Evolutionary conservation across 768 basidiomycete species (phyloP).

Genomic region (Lactarius evosmus): DNA sequence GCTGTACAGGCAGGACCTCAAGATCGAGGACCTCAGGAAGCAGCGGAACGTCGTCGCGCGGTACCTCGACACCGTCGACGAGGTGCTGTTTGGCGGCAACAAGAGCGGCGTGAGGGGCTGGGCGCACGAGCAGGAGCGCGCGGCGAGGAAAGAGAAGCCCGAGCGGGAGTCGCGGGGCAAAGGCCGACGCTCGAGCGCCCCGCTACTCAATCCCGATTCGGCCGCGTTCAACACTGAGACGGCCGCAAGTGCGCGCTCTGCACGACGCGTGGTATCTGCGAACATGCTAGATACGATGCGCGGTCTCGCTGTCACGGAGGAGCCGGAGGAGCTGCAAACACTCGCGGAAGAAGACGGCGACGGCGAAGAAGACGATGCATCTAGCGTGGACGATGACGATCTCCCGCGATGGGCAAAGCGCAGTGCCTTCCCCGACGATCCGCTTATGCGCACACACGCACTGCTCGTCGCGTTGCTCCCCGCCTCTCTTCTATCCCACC

Average conservation of each 20-base stretch:
- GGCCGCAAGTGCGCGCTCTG: constrained; percentile 27
- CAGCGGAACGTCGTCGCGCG: constrained; percentile 54
- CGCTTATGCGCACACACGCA: constrained; percentile 60
- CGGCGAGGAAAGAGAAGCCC: constrained; percentile 42
- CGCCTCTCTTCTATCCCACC: constrained; percentile 41
- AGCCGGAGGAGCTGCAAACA: constrained; percentile 54
- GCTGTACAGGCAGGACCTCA: constrained; percentile 70
- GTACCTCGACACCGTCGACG: constrained; percentile 79
- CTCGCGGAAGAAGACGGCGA: constrained; percentile 43
- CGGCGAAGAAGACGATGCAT: constrained; percentile 15
- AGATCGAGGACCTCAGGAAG: constrained; percentile 48
- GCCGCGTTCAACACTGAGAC: constrained; percentile 20
- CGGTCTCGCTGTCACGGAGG: constrained; percentile 45
- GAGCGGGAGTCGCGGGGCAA: constrained; percentile 40
- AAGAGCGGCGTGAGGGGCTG: constrained; percentile 48
- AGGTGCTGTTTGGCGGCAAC: constrained; percentile 66
- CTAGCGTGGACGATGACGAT: constrained; percentile 61
- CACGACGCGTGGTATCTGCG: constrained; percentile 55
- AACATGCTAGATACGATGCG: constrained; percentile 55
- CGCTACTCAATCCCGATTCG: constrained; percentile 36
- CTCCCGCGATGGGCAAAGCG: constrained; percentile 78
- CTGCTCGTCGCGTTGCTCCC: constrained; percentile 63
- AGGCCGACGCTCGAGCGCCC: constrained; percentile 47
- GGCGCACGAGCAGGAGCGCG: constrained; percentile 46
- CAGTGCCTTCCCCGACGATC: constrained; percentile 49